Evolutionary conservation across 2,329 filamentous ascomycete species (phyloP).

Genomic region (Beauveria sp.): DNA sequence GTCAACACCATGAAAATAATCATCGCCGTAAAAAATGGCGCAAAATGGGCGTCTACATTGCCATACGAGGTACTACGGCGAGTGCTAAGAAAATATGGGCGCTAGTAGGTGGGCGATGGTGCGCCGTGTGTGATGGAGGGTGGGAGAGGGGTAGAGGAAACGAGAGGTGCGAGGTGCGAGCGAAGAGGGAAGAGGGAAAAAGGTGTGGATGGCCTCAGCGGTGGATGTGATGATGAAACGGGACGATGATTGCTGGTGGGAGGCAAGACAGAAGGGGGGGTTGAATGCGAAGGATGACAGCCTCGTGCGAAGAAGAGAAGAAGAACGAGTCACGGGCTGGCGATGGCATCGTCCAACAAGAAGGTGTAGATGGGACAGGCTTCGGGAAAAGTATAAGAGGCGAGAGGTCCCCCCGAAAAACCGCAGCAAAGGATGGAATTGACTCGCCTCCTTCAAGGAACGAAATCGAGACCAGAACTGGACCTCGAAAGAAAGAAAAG

Average conservation of each 20-base stretch:
- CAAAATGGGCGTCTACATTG: slow-evolving; percentile 3
- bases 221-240: neutral
- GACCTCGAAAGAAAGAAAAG: neutral
- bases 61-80: neutral
- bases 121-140: slow-evolving; percentile 12
- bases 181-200: neutral
- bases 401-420: slow-evolving; percentile 14
- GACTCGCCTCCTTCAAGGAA: slow-evolving; percentile 10
- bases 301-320: neutral
- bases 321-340: slow-evolving; percentile 5
- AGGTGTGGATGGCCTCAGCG: neutral
- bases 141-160: slow-evolving; percentile 7
- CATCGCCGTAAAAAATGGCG: slow-evolving; percentile 5
- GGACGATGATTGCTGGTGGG: neutral
- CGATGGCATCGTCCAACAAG: neutral
- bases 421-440: slow-evolving; percentile 7
- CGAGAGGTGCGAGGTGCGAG: neutral
- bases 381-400: slow-evolving; percentile 27
- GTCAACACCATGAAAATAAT: slow-evolving; percentile 12
- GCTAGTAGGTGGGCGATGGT: slow-evolving; percentile 4
- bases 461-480: slow-evolving; percentile 3
- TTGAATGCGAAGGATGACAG: neutral
- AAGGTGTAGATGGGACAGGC: neutral
- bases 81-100: neutral
- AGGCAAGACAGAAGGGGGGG: neutral